A percentile compares a stretch with the other conserved stretches of the same genome.
Conservation (phyloP, 2,329 filamentous ascomycete genomes). For the Eurotiales sp. region DNA sequence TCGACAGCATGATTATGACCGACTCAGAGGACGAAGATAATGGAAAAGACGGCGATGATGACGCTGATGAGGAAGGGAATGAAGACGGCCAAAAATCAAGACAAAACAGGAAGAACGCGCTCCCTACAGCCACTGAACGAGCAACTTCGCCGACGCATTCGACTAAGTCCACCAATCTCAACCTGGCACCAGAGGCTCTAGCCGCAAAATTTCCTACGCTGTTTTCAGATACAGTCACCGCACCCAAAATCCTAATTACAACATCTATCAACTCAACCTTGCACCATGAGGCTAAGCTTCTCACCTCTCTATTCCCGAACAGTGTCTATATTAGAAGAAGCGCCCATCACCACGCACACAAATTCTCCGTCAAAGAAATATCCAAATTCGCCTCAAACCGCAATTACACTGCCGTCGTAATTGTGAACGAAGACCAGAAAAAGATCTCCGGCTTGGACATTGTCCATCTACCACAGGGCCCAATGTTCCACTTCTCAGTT, state of each 20-base stretch:
- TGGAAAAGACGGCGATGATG: constrained; percentile 35
- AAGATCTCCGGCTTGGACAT: constrained; percentile 76
- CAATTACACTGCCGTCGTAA: constrained; percentile 76
- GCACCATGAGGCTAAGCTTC: constrained; percentile 73
- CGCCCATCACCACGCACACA: constrained; percentile 77
- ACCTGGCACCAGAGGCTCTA: constrained; percentile 58
- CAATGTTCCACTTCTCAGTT: constrained; percentile 89
- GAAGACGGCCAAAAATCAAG: constrained; percentile 22
- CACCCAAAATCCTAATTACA: constrained; percentile 85
- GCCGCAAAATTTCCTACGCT: constrained; percentile 59
- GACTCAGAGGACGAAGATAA: constrained; percentile 44
- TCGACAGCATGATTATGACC: constrained; percentile 70
- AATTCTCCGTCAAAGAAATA: constrained; percentile 90
- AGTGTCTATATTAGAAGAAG: constrained; percentile 78
- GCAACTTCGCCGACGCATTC: constrained; percentile 55
- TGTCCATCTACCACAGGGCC: constrained; percentile 76
- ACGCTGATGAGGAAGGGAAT: constrained; percentile 37
- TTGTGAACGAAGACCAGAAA: constrained; percentile 88
- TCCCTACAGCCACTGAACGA: constrained; percentile 43
- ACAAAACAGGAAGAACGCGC: constrained; percentile 28
- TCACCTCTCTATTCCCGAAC: constrained; percentile 79
- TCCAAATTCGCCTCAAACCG: constrained; percentile 77
- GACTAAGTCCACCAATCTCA: constrained; percentile 56
- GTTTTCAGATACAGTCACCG: constrained; percentile 49
- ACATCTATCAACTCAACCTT: constrained; percentile 86